Base-by-base conservation (phyloP, 2,329 filamentous ascomycete genomes). In the Ophiostoma triangulosporum region DNA sequence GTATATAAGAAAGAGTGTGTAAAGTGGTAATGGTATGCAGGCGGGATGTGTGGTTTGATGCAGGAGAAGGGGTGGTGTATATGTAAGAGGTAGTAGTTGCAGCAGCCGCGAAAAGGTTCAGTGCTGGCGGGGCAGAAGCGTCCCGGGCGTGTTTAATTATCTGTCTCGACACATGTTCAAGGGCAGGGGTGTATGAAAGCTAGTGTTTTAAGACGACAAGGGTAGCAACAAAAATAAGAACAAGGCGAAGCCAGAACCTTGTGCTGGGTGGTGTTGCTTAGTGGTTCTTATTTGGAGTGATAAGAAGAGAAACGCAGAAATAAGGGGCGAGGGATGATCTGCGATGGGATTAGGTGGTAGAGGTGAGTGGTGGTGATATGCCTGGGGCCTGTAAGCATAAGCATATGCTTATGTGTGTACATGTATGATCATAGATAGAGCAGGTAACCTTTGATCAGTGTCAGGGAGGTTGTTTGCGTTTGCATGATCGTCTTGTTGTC, bases 171-270 rank as follows among this genome's bases (percentile, higher is more conserved):
- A 57, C 24, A 53, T 15, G 29, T n/a, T 49, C 45, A 49, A 46
- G 53, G 45, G 12, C 35, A 52, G 48, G 53, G 53, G 48, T 29
- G 31, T 33, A 48, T 17, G 46, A 49, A 43, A 49, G 52, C 54
- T 57, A 56, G 54, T 57, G 54, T 56, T 56, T 57, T 49, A 33
- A 54, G 50, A n/a, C 31, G 31, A 46, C 45, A 29, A 27, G n/a
- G 27, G 38, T 14, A 51, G 11, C 20, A 38, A n/a, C n/a, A 36
- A 12, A n/a, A 40, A 50, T 46, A 45, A 29, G 33, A 49, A 48
- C n/a, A 51, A n/a, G 33, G 38, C 24, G 36, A 14, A 17, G 15
- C 32, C 36, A 53, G 32, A 26, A 29, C 40, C 46, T n/a, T n/a
- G n/a, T n/a, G n/a, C n/a, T n/a, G n/a, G n/a, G n/a, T n/a, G n/a